A percentile compares a stretch with the other conserved stretches of the same genome.
Evolutionary conservation across 208 protist genomes (phyloP).

Genomic region (Vickermania spadyakhi): DNA sequence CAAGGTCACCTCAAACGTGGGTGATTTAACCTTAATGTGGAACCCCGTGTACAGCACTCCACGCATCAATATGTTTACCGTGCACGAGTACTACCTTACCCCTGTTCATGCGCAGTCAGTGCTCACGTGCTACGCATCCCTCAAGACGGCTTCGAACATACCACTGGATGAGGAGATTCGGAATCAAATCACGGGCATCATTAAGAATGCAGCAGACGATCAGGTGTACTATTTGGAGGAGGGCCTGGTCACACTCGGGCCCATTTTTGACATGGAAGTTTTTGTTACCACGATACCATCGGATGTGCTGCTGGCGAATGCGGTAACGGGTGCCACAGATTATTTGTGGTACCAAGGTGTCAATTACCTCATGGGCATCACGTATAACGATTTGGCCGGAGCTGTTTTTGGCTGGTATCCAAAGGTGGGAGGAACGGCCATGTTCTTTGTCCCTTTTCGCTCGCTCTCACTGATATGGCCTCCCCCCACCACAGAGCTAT

Average conservation of each 20-base stretch:
- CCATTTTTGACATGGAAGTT: background rate
- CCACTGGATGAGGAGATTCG: background rate
- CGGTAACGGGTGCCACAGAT: background rate
- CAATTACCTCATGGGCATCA: background rate
- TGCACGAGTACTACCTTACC: background rate
- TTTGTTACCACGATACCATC: background rate
- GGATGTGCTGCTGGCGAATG: background rate
- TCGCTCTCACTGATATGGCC: too few relatives aligned
- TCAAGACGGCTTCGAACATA: background rate
- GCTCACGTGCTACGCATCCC: background rate
- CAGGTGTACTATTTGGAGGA: background rate
- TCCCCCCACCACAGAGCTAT: too few relatives aligned
- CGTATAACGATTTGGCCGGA: background rate
- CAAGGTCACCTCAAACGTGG: background rate
- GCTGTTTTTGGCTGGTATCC: too few relatives aligned
- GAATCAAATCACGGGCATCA: background rate
- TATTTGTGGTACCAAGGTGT: background rate
- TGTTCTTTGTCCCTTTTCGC: background rate
- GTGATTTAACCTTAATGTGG: background rate
- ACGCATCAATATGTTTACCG: background rate
- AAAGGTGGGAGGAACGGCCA: too few relatives aligned
- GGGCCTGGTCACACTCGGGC: background rate
- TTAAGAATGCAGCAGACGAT: background rate
- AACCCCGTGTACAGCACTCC: background rate
- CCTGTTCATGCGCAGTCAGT: background rate